Evolutionary conservation across 2,329 filamentous ascomycete genomes (phyloP), one percentile per base, ranked within the genome.

Genomic region (Tolypocladium tundrense): DNA sequence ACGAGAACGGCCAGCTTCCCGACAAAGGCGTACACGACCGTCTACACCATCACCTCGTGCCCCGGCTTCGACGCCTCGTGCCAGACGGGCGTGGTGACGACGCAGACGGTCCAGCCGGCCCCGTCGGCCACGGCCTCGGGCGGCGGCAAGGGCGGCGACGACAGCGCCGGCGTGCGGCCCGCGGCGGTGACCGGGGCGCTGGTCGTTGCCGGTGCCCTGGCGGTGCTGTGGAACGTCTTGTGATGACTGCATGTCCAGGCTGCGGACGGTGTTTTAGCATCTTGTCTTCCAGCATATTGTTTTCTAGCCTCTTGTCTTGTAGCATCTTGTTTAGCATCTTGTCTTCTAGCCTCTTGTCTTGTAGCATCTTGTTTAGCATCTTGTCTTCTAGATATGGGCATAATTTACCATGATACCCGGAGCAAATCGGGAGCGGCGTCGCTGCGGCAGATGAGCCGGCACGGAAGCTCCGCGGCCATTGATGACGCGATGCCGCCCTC

Each of bases 21-120:
- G 4, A 65, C 63, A 4, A 24, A 52, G 14, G 57, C 61, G 6
- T 60, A 62, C 55, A 68, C 65, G 35, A 67, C 64, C 1, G 63
- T 62, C 5, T 67, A 64, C 45, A 68, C 66, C 10, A 50, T 68
- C 41, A 66, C 66, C 4, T 65, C 66, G 10, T 68, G 67, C 56
- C 64, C 65, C 2, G 21, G 53, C 6, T 63, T 65, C 54, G 63
- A 67, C 43, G 31, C 21, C 8, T 43, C 27, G 14, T 68, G 67
- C 59, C 50, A 57, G 51, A 61, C 62, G 3, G 66, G 65, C 31
- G 53, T 57, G 33, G 60, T 66, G 50, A 63, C 64, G 41, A 68
- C 66, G 19, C 56, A 64, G 55, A 64, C 62, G 3, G 21, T 62
- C n/a, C 53, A 53, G 33, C 50, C 16, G 16, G 19, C 1, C 4